Evolutionary conservation across 2,329 filamentous ascomycete genomes (phyloP).

Genomic region (Ophiostoma perfectum): DNA sequence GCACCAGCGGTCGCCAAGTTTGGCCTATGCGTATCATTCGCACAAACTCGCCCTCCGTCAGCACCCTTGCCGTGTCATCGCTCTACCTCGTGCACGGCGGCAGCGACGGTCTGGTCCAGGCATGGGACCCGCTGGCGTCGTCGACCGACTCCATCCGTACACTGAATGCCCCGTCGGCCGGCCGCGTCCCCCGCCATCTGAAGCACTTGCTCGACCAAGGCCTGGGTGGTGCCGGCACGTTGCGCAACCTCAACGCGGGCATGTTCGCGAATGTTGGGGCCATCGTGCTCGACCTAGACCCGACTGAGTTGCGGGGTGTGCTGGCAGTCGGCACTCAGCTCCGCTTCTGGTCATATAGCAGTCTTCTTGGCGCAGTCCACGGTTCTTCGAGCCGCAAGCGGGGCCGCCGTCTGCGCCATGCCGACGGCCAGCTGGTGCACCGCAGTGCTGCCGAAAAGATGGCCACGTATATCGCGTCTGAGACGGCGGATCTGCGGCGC

Average conservation of each 20-base stretch:
- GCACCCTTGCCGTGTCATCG: constrained; percentile 74
- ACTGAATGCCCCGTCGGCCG: constrained; percentile 77
- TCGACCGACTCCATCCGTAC: constrained; percentile 73
- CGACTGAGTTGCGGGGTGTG: constrained; percentile 77
- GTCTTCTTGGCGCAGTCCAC: constrained; percentile 47
- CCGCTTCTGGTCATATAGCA: constrained; percentile 86
- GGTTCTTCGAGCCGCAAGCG: constrained; percentile 73
- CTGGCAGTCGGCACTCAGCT: constrained; percentile 82
- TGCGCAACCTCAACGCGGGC: constrained; percentile 56
- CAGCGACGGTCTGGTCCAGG: constrained; percentile 89
- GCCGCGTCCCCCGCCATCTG: constrained; percentile 71
- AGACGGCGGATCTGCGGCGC: constrained; percentile 69
- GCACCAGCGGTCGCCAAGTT: constrained; percentile 37
- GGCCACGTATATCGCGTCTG: constrained; percentile 78
- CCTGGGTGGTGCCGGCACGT: background rate
- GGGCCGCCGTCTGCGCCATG: constrained; percentile 69
- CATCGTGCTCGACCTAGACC: constrained; percentile 80
- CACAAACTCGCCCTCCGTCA: constrained; percentile 84
- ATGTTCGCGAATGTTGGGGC: constrained; percentile 78
- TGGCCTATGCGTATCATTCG: constrained; percentile 74
- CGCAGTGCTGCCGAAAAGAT: constrained; percentile 59
- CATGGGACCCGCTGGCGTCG: constrained; percentile 92
- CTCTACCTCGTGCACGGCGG: constrained; percentile 89
- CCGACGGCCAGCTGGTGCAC: constrained; percentile 48
- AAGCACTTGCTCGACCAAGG: constrained; percentile 39